Conservation (phyloP, 345 rosid species). For the Streptanthus diversifolius region DNA sequence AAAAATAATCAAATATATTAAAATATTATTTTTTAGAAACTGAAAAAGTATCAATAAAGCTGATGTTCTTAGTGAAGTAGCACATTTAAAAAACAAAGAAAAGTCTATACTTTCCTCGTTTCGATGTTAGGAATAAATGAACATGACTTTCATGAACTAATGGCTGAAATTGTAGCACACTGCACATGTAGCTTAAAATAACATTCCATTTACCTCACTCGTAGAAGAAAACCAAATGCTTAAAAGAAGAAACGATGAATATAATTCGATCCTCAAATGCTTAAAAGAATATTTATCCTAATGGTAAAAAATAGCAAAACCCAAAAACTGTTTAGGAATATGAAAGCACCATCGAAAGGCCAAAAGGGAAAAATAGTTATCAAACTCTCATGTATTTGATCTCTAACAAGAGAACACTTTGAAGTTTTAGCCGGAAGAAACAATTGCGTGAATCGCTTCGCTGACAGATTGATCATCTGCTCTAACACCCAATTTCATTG, state of each 20-base stretch:
- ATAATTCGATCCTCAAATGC: background rate
- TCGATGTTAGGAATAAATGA: no score
- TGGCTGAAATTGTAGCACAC: no score
- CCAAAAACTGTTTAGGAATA: background rate
- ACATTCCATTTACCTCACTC: background rate
- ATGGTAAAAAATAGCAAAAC: background rate
- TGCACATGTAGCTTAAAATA: no score
- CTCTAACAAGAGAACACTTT: background rate
- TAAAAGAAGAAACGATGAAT: background rate
- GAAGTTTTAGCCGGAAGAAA: constrained; percentile 56
- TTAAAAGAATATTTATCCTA: constrained; percentile 12
- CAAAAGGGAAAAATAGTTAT: background rate
- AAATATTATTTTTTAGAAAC: no score
- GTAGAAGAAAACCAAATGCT: no score
- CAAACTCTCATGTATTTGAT: background rate
- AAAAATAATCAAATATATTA: no score
- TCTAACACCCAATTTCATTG: constrained; percentile 85
- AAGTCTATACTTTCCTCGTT: no score
- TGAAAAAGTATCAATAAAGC: no score
- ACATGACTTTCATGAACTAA: no score
- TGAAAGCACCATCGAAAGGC: background rate
- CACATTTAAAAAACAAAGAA: no score
- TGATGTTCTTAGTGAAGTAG: no score
- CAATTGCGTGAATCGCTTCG: constrained; percentile 84
- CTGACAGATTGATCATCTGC: constrained; percentile 68